Conservation (phyloP, 768 basidiomycete genomes). For the Russula sp. region DNA sequence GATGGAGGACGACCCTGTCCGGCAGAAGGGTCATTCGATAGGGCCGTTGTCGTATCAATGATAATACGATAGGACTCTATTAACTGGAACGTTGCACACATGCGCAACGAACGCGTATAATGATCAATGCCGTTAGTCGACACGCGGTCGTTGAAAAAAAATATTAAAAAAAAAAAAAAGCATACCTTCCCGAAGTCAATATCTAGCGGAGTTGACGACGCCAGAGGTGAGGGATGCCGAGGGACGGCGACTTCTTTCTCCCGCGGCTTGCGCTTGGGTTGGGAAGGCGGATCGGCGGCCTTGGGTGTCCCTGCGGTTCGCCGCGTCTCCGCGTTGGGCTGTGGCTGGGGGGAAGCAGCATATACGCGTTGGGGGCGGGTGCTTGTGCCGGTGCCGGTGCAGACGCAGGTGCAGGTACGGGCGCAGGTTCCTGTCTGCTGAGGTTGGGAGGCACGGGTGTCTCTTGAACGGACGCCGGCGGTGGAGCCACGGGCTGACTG, state of each 20-base stretch:
- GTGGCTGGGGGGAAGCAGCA: conserved; percentile 35
- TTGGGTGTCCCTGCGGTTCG: conserved; percentile 36
- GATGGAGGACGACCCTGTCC: conserved; percentile 32
- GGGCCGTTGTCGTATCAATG: conserved; percentile 41
- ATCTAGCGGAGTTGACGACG: conserved; percentile 33
- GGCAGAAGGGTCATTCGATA: conserved; percentile 33
- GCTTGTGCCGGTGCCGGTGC: not conserved
- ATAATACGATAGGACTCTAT: conserved; percentile 46
- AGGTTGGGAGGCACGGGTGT: conserved; percentile 11
- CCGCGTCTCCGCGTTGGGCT: conserved; percentile 32
- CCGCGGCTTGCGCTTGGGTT: conserved; percentile 40
- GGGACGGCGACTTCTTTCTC: conserved; percentile 38
- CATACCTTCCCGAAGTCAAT: conserved; percentile 47
- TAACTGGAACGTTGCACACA: conserved; percentile 35
- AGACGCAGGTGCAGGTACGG: conserved; percentile 32
- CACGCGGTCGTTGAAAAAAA: not conserved
- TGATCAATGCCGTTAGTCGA: not conserved
- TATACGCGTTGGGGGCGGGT: conserved; percentile 37
- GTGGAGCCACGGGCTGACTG: conserved; percentile 15
- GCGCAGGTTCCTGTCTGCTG: conserved; percentile 20
- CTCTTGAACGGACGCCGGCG: conserved; percentile 24
- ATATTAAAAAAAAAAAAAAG: not conserved
- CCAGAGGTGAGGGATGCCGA: conserved; percentile 32
- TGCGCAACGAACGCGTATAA: not conserved
- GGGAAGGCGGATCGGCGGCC: conserved; percentile 22